Evolutionary conservation across 1,139 yeast species (phyloP), one percentile per base, ranked within the genome.

Genomic region (Lodderomyces parapsilosis): DNA sequence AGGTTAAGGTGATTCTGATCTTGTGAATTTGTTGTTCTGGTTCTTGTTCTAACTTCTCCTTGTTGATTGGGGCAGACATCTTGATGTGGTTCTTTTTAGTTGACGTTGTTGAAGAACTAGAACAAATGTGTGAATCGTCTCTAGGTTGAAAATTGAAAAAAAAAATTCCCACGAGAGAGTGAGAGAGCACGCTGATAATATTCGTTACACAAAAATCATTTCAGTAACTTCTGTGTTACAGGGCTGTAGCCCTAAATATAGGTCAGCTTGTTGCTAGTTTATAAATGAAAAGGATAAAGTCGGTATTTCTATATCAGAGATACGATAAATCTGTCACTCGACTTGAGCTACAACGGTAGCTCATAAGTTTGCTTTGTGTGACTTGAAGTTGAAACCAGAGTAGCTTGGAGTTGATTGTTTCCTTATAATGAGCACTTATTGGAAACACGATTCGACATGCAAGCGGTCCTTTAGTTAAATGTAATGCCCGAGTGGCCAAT

Each of bases 1-100:
- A 93, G 71, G 96, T 90, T 81, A 94, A 84, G 72, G 98, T 91
- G 80, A 94, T 91, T 85, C 99, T 90, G 81, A 94, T 91, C 86
- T 93, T 91, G 85, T 86, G 90, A 81, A 88, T 78, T 71, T 83
- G 83, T 71, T 82, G 85, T 72, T 81, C 87, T 71, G 81, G 87
- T 71, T 80, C 86, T 71, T 82, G 88, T 45, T 51, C 52, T 60
- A 68, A 74, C 66, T 79, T 78, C 80, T 87, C 93, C 81, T 89
- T 89, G 78, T 82, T 84, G 66, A 80, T 73, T 61, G 72, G 76
- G 73, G 84, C 86, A 71, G 93, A 83, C 93, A 86, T 86, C 62
- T 57, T 64, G 56, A 22, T 52, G 58, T 32, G 25, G 23, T 35
- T 39, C 4, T 62, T 65, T 59, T 60, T 66, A 15, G 20, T 76